Evolutionary conservation across 75 land plant species (phyloP), one percentile per base, ranked within the genome.

Genomic region (Cupressus sempervirens): DNA sequence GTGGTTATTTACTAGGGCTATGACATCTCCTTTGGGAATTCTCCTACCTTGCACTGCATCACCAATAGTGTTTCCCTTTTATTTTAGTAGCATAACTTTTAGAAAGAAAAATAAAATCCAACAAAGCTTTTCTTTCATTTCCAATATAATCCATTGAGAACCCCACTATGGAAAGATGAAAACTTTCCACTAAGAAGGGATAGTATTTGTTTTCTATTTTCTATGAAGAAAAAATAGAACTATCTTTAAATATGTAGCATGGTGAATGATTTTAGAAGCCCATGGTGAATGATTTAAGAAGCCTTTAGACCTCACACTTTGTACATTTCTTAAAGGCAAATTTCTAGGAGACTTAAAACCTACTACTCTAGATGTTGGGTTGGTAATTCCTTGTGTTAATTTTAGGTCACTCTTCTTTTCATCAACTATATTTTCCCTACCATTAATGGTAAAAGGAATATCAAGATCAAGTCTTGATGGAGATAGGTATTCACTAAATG

Each of bases 341-440:
- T 76, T 53, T 48, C 43, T 77, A 30, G 83, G 81, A 11, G 91
- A 79, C 70, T 91, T 92, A 86, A 96, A 96, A 26, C 98, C 98
- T 20, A 96, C 93, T 46, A 95, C 89, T 81, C 93, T 91, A 45
- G 94, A 88, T 82, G 88, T 87, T 70, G 98, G 96, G 29, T 29
- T 82, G 35, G 83, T 89, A 53, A 85, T 75, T 74, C 84, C 80
- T 62, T 82, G 74, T 82, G 81, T n/a, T n/a, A n/a, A n/a, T n/a
- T n/a, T n/a, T n/a, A n/a, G n/a, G n/a, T n/a, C n/a, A n/a, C n/a
- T n/a, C n/a, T n/a, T n/a, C n/a, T n/a, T n/a, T n/a, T n/a, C n/a
- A n/a, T n/a, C n/a, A n/a, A n/a, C n/a, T n/a, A n/a, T n/a, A n/a
- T n/a, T n/a, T n/a, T n/a, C n/a, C n/a, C n/a, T n/a, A n/a, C n/a